Conservation (phyloP, 768 basidiomycete genomes). For the Crepidotus variabilis region DNA sequence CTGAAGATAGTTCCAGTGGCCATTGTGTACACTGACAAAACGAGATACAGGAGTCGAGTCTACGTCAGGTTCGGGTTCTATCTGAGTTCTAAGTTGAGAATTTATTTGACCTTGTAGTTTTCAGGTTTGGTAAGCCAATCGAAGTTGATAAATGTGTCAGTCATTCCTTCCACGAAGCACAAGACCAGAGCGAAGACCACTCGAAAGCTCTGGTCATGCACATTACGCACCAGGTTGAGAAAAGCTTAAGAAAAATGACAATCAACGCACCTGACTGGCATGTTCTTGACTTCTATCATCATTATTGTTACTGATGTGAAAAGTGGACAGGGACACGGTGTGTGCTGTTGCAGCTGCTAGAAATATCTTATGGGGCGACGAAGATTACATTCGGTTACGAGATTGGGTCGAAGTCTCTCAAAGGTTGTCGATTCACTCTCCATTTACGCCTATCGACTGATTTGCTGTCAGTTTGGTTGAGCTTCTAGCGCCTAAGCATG, state of each 20-base stretch:
- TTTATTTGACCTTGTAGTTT: background rate
- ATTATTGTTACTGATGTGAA: too few relatives aligned
- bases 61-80: slow-evolving; percentile 15
- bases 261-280: slow-evolving; percentile 67
- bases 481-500: slow-evolving; percentile 8
- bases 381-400: slow-evolving; percentile 39
- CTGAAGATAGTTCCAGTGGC: slow-evolving; percentile 58
- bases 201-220: slow-evolving; percentile 51
- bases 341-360: slow-evolving; percentile 55
- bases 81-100: background rate
- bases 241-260: slow-evolving; percentile 45
- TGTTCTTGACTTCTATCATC: background rate
- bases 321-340: slow-evolving; percentile 48
- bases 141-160: slow-evolving; percentile 44
- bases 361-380: slow-evolving; percentile 52
- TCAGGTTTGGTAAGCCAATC: slow-evolving; percentile 54
- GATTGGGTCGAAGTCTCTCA: slow-evolving; percentile 56
- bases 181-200: slow-evolving; percentile 28
- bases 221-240: slow-evolving; percentile 49
- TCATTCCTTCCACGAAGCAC: slow-evolving; percentile 35
- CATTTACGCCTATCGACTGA: background rate
- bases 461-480: background rate
- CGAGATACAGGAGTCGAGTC: slow-evolving; percentile 56
- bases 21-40: slow-evolving; percentile 70
- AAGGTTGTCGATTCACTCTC: slow-evolving; percentile 34